phyloP scores from a whole-genome alignment of 106 monocot species.

The Cymbidium sinense region DNA sequence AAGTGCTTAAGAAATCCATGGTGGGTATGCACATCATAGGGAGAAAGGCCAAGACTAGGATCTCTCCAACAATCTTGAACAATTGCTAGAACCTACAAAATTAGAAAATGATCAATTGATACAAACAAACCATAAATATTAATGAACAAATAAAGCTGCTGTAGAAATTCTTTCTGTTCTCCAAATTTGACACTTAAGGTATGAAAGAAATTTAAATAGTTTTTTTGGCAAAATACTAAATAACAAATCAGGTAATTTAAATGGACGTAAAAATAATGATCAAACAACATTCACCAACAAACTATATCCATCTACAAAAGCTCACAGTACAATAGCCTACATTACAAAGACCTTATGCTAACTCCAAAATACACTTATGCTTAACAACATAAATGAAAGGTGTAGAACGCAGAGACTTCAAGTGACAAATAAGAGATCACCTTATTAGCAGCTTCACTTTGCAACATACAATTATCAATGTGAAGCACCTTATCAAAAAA shows the following conservation, averaged over 20 bases:
- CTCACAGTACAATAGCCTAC: not conserved
- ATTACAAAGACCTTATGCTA: not conserved
- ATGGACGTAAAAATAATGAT: not conserved
- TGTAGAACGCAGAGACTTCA: not conserved
- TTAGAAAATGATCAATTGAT: constrained; percentile 26
- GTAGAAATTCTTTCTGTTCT: not conserved
- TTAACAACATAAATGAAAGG: not conserved
- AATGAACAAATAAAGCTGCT: not conserved
- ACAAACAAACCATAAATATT: not conserved
- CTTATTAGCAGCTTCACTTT: constrained; percentile 38
- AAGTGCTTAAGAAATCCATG: constrained; percentile 91
- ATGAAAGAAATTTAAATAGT: not conserved
- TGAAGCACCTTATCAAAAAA: constrained; percentile 94
- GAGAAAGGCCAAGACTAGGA: constrained; percentile 58
- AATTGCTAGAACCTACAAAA: constrained; percentile 93
- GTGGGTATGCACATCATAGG: constrained; percentile 77
- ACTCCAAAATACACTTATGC: not conserved
- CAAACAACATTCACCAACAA: not conserved
- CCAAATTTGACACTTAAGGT: not conserved
- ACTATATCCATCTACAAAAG: not conserved
- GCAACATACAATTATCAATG: constrained; percentile 82
- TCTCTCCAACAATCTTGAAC: constrained; percentile 86
- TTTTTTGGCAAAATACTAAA: not conserved
- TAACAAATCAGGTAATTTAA: not conserved
- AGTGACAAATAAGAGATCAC: not conserved